A percentile compares a stretch with the other conserved stretches of the same genome.
phyloP scores from a whole-genome alignment of 2,329 filamentous ascomycete species.

The Epicoccum nigrum region DNA sequence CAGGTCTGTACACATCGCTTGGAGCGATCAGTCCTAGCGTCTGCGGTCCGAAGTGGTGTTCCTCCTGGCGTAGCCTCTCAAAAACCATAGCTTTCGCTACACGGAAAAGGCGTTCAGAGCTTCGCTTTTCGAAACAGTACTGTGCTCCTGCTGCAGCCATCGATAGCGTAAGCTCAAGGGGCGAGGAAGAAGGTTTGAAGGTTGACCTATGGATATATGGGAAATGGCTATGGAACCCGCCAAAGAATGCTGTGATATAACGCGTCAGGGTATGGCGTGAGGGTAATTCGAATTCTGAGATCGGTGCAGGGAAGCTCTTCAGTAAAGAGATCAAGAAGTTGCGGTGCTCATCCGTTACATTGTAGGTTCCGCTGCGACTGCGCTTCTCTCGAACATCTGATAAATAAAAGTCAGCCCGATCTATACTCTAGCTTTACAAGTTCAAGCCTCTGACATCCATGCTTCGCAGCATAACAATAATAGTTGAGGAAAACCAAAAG shows the following conservation, averaged over 20 bases:
- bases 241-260: conserved; percentile 41
- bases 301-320: conserved; percentile 25
- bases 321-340: conserved; percentile 30
- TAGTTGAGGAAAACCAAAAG: background rate
- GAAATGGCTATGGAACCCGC: conserved; percentile 42
- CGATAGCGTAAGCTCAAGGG: conserved; percentile 39
- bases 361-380: conserved; percentile 29
- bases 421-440: background rate
- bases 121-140: conserved; percentile 42
- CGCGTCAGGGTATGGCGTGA: conserved; percentile 39
- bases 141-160: conserved; percentile 44
- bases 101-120: conserved; percentile 37
- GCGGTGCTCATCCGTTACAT: conserved; percentile 36
- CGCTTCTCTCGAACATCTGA: conserved; percentile 26
- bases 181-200: conserved; percentile 38
- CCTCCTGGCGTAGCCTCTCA: conserved; percentile 34
- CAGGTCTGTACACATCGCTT: conserved; percentile 18
- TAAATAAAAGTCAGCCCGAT: background rate
- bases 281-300: conserved; percentile 36
- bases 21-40: conserved; percentile 29
- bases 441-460: background rate
- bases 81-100: conserved; percentile 39
- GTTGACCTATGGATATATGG: conserved; percentile 44
- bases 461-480: background rate
- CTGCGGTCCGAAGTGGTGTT: conserved; percentile 31